Evolutionary conservation across 768 basidiomycete genomes (phyloP), one percentile per base, ranked within the genome.

Genomic region (Pulveroboletus sp.): DNA sequence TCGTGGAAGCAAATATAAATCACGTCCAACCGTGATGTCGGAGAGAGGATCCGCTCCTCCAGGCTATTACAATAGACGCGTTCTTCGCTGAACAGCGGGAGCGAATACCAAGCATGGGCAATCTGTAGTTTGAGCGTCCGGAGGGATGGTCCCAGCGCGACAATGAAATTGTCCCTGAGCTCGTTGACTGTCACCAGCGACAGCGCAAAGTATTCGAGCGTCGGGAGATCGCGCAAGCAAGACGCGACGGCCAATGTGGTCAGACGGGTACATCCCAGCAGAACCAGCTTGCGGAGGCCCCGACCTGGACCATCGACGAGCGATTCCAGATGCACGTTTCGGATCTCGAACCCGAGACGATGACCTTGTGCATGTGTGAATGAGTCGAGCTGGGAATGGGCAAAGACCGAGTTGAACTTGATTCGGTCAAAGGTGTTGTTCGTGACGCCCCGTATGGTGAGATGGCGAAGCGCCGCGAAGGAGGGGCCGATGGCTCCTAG

Each of bases 201-300:
- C 20, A 76, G 56, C 1, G 70, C 69, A 38, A 76, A 62, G 45
- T 70, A 69, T 45, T 69, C 63, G 20, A 74, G 59, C 22, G 31
- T 43, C 0, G 55, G 51, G 27, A 74, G 49, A 16, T 43, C 49
- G 24, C 53, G 51, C 7, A 75, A 47, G 40, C 65, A 71, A 14
- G 59, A 49, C 14, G 65, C 55, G 20, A 75, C 53, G 9, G 45
- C 55, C 12, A 55, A 39, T 22, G 63, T 68, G 8, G 67, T 63
- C 8, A 75, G 55, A 5, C 66, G 62, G 43, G 50, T 65, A 51
- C 71, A 69, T 10, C 62, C 66, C 11, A 75, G 62, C 11, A 74
- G 63, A 41, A 71, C 64, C 11, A 76, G 55, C 51, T 57, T 67
- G 27, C 61, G 61, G 44, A 74, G 58, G 19, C 39, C 19, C 20